Evolutionary conservation across 2,329 filamentous ascomycete genomes (phyloP).

Genomic region (Fusarium tuaranense): DNA sequence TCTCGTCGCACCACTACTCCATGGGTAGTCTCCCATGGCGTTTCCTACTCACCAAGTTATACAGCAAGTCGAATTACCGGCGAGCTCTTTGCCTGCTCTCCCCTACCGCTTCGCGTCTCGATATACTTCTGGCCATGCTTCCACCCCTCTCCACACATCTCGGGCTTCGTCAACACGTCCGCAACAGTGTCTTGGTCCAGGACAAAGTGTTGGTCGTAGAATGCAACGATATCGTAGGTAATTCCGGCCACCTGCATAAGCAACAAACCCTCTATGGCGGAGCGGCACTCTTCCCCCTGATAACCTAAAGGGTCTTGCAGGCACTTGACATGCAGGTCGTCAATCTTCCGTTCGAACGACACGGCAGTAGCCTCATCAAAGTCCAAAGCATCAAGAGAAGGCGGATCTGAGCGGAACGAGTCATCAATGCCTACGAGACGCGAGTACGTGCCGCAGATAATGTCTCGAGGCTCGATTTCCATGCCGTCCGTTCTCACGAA

Average conservation of each 20-base stretch:
- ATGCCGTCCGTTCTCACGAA: neutral
- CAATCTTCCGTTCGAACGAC: neutral
- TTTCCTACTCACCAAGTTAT: neutral
- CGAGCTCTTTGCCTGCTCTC: neutral
- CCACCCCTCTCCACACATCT: neutral
- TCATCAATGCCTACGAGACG: neutral
- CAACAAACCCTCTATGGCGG: neutral
- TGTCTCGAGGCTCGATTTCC: neutral
- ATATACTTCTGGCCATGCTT: neutral
- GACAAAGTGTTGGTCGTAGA: neutral
- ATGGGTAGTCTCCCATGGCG: neutral
- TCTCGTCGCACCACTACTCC: neutral
- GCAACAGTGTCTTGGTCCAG: neutral
- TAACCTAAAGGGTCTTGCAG: neutral
- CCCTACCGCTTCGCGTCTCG: neutral
- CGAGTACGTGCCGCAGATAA: neutral
- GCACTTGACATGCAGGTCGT: neutral
- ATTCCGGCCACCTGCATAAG: rapidly evolving
- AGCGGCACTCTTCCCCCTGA: neutral
- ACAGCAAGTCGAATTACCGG: neutral
- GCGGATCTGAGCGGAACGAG: neutral
- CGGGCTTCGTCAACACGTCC: neutral
- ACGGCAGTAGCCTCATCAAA: neutral
- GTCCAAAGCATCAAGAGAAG: neutral
- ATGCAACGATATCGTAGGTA: neutral